Evolutionary conservation across 2,329 filamentous ascomycete species (phyloP).

Genomic region (Aspergillus chevalieri): DNA sequence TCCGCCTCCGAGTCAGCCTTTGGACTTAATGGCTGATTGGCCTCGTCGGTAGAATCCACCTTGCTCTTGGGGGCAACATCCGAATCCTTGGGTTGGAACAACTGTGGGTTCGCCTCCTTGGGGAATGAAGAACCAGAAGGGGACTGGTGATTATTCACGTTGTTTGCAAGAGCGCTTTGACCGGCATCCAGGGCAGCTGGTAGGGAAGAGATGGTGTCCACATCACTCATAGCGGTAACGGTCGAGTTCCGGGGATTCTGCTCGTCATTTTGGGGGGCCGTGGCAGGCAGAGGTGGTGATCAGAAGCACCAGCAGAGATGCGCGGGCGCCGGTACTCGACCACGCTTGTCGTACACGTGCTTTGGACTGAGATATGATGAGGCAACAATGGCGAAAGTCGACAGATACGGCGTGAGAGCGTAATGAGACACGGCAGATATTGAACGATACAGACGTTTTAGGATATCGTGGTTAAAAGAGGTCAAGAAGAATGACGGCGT

Average conservation of each 20-base stretch:
- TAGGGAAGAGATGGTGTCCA: slow-evolving; percentile 34
- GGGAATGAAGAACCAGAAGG: slow-evolving; percentile 19
- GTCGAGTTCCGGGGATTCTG: slow-evolving; percentile 32
- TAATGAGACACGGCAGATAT: background rate
- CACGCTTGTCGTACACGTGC: slow-evolving; percentile 10
- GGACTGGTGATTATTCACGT: slow-evolving; percentile 19
- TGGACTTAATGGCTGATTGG: slow-evolving; percentile 32
- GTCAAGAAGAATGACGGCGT: background rate
- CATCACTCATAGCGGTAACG: slow-evolving; percentile 45
- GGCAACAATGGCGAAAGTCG: background rate
- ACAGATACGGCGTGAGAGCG: background rate
- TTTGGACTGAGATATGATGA: background rate
- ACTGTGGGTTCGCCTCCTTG: slow-evolving; percentile 13
- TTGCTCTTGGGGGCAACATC: slow-evolving; percentile 18
- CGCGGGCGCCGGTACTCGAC: slow-evolving; percentile 29
- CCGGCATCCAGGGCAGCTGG: slow-evolving; percentile 32
- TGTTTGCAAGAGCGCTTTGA: slow-evolving; percentile 27
- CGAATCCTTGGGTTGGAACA: slow-evolving; percentile 13
- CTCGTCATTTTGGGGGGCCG: slow-evolving; percentile 41
- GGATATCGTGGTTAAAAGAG: background rate
- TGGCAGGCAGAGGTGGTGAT: slow-evolving; percentile 26
- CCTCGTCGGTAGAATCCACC: slow-evolving; percentile 22
- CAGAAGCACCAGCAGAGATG: slow-evolving; percentile 28
- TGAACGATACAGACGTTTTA: background rate
- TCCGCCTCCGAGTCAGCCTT: slow-evolving; percentile 45